Conservation (phyloP, 345 rosid genomes). For the Salix caprea region DNA sequence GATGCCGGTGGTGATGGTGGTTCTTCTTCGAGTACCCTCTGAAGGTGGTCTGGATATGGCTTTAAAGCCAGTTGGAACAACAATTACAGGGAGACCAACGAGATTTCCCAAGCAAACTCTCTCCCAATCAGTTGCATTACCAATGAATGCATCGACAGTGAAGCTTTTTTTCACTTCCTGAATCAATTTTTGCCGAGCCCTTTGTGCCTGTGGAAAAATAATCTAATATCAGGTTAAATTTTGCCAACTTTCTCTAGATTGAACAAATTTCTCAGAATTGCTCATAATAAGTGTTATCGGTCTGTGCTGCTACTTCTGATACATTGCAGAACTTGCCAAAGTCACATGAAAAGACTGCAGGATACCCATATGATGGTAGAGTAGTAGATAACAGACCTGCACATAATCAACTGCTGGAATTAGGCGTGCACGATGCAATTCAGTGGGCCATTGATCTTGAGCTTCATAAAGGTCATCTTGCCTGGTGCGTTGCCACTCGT, state of each 20-base stretch:
- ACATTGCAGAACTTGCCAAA: background rate
- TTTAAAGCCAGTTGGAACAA: slow-evolving; percentile 61
- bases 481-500: slow-evolving; percentile 73
- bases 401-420: slow-evolving; percentile 72
- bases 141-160: slow-evolving; percentile 72
- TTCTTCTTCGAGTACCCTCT: slow-evolving; percentile 47
- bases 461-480: slow-evolving; percentile 73
- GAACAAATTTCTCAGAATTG: background rate
- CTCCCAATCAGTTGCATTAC: slow-evolving; percentile 89
- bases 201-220: slow-evolving; percentile 54
- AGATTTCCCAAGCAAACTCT: slow-evolving; percentile 85
- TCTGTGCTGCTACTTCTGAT: background rate
- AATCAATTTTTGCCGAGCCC: slow-evolving; percentile 70
- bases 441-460: slow-evolving; percentile 88
- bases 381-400: slow-evolving; percentile 42
- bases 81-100: slow-evolving; percentile 71
- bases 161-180: slow-evolving; percentile 69
- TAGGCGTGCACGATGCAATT: slow-evolving; percentile 59
- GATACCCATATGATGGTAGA: background rate
- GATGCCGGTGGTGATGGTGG: slow-evolving; percentile 58
- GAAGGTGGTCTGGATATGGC: slow-evolving; percentile 55
- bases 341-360: background rate
- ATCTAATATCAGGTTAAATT: background rate
- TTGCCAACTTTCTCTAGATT: background rate
- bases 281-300: background rate